These are phyloP conservation scores for Tephrocybe sp. DNA, from an alignment of 768 basidiomycete genomes.

Conservation along the genomic window DNA sequence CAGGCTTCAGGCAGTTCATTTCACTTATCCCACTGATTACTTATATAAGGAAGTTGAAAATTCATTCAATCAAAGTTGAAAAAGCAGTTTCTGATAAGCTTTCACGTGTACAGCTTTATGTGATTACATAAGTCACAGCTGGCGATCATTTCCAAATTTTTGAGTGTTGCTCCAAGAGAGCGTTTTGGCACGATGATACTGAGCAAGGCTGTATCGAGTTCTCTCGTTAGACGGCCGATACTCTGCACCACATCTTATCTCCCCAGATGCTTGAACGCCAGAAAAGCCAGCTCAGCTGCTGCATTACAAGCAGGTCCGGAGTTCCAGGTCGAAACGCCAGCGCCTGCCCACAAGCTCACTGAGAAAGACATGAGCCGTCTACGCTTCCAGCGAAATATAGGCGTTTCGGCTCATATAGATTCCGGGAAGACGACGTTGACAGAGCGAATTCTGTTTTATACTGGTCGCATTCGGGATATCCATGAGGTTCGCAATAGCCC, in stretches of 20 bases:
- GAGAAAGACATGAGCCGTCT: slow-evolving; percentile 69
- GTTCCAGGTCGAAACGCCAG: slow-evolving; percentile 21
- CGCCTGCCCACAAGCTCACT: slow-evolving; percentile 49
- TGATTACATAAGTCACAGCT: too few relatives aligned
- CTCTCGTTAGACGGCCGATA: slow-evolving; percentile 11
- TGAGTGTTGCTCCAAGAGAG: slow-evolving; percentile 2
- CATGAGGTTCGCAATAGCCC: slow-evolving; percentile 74
- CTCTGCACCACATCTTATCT: slow-evolving; percentile 5
- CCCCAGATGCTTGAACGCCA: slow-evolving; percentile 12
- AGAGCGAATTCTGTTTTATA: slow-evolving; percentile 94
- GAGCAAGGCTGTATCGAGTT: slow-evolving; percentile 20
- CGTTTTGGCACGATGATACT: slow-evolving; percentile 19
- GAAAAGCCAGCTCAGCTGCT: slow-evolving; percentile 45
- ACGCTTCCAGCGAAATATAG: slow-evolving; percentile 87
- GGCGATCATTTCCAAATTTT: neutral
- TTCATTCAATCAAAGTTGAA: too few relatives aligned
- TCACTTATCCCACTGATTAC: too few relatives aligned
- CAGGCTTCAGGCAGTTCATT: too few relatives aligned
- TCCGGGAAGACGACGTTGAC: slow-evolving; percentile 98
- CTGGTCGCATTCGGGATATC: slow-evolving; percentile 92
- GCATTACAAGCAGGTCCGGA: slow-evolving; percentile 26
- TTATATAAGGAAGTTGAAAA: too few relatives aligned
- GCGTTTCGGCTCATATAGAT: slow-evolving; percentile 93
- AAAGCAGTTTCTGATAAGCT: too few relatives aligned
- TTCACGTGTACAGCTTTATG: too few relatives aligned